Evolutionary conservation across 148 eudicot species (phyloP).

Genomic region (Hydrangea macrophylla): DNA sequence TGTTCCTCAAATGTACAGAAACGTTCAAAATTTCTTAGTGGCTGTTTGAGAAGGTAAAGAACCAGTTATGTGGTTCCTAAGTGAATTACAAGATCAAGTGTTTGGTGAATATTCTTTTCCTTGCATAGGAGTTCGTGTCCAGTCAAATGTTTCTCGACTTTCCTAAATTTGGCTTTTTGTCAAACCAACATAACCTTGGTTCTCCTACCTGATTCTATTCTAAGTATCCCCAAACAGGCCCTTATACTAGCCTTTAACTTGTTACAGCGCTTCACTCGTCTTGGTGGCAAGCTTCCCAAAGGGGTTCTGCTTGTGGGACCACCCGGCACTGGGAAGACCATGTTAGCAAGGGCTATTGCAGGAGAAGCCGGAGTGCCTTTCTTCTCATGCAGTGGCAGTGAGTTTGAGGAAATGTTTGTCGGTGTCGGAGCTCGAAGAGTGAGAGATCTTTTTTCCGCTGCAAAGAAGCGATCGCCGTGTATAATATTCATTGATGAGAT

Average conservation of each 20-base stretch:
- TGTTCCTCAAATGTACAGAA: too few species aligned
- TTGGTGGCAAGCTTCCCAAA: constrained; percentile 99
- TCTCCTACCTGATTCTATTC: too few species aligned
- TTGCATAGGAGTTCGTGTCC: too few species aligned
- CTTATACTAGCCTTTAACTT: constrained; percentile 10
- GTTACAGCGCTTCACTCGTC: constrained; percentile 85
- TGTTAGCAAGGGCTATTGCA: constrained; percentile 99
- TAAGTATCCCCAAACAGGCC: neutral
- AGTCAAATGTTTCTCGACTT: too few species aligned
- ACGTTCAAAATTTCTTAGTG: too few species aligned
- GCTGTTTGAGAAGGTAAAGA: too few species aligned
- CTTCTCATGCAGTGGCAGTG: constrained; percentile 99
- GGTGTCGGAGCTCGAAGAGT: constrained; percentile 99
- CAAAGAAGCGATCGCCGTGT: constrained; percentile 92
- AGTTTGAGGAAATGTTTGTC: constrained; percentile 99
- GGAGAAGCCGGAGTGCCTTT: constrained; percentile 99
- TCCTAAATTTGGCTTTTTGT: too few species aligned
- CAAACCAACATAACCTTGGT: too few species aligned
- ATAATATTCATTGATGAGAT: constrained; percentile 95
- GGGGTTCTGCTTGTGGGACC: constrained; percentile 99
- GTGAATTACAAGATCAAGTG: too few species aligned
- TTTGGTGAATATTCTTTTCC: too few species aligned
- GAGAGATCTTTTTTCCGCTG: constrained; percentile 93
- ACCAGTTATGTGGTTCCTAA: too few species aligned
- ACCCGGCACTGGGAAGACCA: constrained; percentile 98